Evolutionary conservation across 306 rosid species (phyloP), one percentile per base, ranked within the genome.

Genomic region (Pueraria montana): DNA sequence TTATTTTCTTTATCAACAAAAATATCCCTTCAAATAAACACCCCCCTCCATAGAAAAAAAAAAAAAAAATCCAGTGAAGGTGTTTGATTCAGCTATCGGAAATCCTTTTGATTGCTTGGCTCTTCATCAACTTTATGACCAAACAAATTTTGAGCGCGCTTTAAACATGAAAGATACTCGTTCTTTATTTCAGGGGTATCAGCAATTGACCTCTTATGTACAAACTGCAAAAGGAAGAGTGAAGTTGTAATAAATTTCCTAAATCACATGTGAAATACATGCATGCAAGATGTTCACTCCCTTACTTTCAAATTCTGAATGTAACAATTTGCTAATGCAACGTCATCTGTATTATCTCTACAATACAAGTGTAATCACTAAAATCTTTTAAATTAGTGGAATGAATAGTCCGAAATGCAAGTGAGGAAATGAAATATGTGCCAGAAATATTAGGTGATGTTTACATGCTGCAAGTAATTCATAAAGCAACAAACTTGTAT

Each of bases 81-180:
- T 63, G 86, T 66, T 82, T 77, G 77, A 85, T 89, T 89, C 88
- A 20, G 86, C 89, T 72, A 83, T 76, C 69, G 77, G 62, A 48
- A 72, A 55, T 62, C 87, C 58, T 55, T 59, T 20, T 10, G 18
- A 38, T 64, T 64, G 87, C 76, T 73, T 74, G 63, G 74, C 56
- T 52, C 72, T 52, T 64, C 80, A 30, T 82, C 70, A 43, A 67
- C 24, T 56, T 43, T 59, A 67, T 63, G 68, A 6, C 85, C 78
- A 26, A 87, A 68, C 81, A 95, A 86, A 84, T 81, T 87, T 74
- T 84, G 78, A 59, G 91, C 89, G 63, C 74, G 90, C 90, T 89
- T 90, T 79, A 91, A 74, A 89, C 98, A 95, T 70, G 94, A 84
- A 55, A 84, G 88, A 77, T 91, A 89, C 75, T 89, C 95, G 0